Evolutionary conservation across 768 basidiomycete species (phyloP), one percentile per base, ranked within the genome.

Genomic region (Lenzites betulinus): DNA sequence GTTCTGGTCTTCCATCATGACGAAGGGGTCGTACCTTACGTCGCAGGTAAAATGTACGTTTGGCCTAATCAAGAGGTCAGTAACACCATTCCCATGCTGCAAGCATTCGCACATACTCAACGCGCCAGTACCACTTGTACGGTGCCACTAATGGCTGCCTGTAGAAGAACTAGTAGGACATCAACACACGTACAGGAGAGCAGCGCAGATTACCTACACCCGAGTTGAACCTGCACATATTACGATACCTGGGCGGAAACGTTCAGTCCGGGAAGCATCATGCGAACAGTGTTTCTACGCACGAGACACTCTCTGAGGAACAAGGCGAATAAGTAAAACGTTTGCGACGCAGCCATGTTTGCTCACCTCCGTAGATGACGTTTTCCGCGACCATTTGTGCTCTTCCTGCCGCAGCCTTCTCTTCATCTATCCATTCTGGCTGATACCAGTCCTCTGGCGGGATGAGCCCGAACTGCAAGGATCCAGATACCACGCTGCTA

Each of bases 201-300:
- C 11, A 25, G 54, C 18, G 25, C 28, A 38, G 16, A 23, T 0
- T n/a, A 71, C 81, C 60, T 64, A 86, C 85, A 1, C 85, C 88
- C 1, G 86, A 88, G 71, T 89, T 87, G 73, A 83, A 90, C 39
- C 88, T 78, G 69, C 88, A 90, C 89, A 90, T 89, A 56, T 89
- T 87, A 18, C 87, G 80, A 64, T 90, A 89, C 18, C 77, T 81
- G 39, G 0, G 35, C 6, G 18, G 16, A 12, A 2, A 25, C 41
- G 42, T 38, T 16, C 5, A 26, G 4, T 8, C 8, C 25, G 28
- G 16, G 16, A 7, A 59, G 30, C 56, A 23, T 15, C 15, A n/a
- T n/a, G n/a, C 16, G 13, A 16, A 15, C n/a, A 22, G 33, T 12
- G 25, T 4, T 30, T 22, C 52, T 16, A 74, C 76, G 66, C 51